Conservation (phyloP, 805 yeast genomes). For the Starmerella apis region DNA sequence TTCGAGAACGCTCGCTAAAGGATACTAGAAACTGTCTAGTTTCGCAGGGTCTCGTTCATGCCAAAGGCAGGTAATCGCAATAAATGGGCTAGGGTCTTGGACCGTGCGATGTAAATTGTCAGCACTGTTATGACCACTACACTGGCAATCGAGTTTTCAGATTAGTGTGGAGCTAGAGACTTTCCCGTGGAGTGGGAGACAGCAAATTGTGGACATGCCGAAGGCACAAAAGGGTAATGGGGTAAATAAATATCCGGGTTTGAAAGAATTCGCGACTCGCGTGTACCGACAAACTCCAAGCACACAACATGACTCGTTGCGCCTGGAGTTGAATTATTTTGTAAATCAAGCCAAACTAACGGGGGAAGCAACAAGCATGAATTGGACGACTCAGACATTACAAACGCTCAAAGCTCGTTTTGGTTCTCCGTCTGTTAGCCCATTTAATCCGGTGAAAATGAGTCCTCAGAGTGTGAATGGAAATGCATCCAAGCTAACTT, state of each 20-base stretch:
- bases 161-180: no score
- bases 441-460: not conserved
- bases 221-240: not conserved
- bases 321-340: slow-evolving; percentile 8
- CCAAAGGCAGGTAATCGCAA: no score
- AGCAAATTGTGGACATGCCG: not conserved
- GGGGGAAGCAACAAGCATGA: slow-evolving; percentile 15
- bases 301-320: slow-evolving; percentile 10
- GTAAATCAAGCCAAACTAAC: slow-evolving; percentile 10
- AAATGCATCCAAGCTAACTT: no score
- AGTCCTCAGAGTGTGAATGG: no score
- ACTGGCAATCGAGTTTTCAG: not conserved
- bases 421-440: slow-evolving; percentile 1
- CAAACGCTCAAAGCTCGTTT: slow-evolving; percentile 2
- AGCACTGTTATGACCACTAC: not conserved
- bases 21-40: no score
- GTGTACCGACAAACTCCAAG: slow-evolving; percentile 8
- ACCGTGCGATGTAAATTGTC: not conserved
- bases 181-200: not conserved
- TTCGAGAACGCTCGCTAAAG: no score
- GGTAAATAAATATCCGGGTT: slow-evolving; percentile 17
- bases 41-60: no score
- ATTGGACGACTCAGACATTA: slow-evolving; percentile 15
- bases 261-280: slow-evolving; percentile 15
- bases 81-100: not conserved